phyloP scores from a whole-genome alignment of 108 stramenopile species.

The Poteriospumella lacustris region DNA sequence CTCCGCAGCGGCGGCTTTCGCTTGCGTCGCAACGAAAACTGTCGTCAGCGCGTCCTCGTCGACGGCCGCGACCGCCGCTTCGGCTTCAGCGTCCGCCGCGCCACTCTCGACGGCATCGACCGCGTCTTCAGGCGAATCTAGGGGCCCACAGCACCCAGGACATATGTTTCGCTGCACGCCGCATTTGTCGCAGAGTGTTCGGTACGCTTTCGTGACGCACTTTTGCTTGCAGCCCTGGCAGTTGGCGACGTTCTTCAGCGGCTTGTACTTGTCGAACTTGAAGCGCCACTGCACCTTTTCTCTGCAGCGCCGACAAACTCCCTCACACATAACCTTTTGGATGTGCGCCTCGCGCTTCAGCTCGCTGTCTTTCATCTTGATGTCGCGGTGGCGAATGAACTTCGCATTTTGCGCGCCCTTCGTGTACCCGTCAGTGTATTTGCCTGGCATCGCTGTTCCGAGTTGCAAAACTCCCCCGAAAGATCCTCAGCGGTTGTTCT shows the following conservation, averaged over 20 bases:
- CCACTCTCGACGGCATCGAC: too few species aligned
- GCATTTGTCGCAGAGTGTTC: slow-evolving; percentile 23
- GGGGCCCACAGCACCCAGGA: slow-evolving; percentile 9
- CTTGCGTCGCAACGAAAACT: neutral
- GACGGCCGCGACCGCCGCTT: too few species aligned
- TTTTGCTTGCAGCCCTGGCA: slow-evolving; percentile 2
- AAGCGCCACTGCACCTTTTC: slow-evolving; percentile 28
- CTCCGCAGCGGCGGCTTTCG: too few species aligned
- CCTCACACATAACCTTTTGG: slow-evolving; percentile 14
- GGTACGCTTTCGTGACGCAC: slow-evolving; percentile 11
- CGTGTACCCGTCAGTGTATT: slow-evolving; percentile 14
- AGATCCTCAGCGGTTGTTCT: too few species aligned
- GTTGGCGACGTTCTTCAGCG: neutral
- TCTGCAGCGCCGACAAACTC: slow-evolving; percentile 10
- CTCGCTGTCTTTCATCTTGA: slow-evolving; percentile 28
- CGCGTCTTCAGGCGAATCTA: neutral
- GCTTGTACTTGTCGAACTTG: slow-evolving; percentile 22
- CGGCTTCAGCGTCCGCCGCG: neutral
- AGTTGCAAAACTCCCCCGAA: too few species aligned
- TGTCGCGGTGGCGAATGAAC: slow-evolving; percentile 12
- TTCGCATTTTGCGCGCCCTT: slow-evolving; percentile 24
- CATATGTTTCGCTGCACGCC: neutral
- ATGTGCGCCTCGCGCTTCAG: neutral
- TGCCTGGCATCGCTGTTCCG: slow-evolving; percentile 5
- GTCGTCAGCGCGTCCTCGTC: too few species aligned